Conservation (phyloP, 179 eudicot genomes). For the Pouteria campechiana region DNA sequence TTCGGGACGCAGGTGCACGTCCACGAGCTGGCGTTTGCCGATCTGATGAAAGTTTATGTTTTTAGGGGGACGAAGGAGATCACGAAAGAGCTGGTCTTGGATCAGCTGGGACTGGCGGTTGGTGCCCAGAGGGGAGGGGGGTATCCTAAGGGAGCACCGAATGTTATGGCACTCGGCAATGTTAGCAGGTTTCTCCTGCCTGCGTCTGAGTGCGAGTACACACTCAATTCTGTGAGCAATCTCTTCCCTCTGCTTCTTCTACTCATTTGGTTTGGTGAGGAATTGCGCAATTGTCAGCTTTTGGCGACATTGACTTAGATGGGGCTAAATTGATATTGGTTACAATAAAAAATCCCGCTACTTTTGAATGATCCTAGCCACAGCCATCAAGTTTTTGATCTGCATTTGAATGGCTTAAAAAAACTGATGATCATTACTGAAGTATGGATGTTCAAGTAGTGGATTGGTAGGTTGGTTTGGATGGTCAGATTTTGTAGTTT, state of each 20-base stretch:
- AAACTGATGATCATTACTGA: too few relatives aligned
- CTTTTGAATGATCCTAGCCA: too few relatives aligned
- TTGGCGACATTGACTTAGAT: too few relatives aligned
- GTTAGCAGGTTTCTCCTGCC: slow-evolving; percentile 73
- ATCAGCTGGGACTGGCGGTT: slow-evolving; percentile 68
- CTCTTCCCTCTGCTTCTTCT: background rate
- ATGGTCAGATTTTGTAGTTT: too few relatives aligned
- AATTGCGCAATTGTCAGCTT: too few relatives aligned
- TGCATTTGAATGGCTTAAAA: too few relatives aligned
- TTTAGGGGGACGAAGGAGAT: slow-evolving; percentile 77
- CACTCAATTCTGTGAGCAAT: slow-evolving; percentile 51
- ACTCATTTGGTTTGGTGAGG: background rate
- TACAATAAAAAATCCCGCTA: too few relatives aligned
- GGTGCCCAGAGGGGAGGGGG: slow-evolving; percentile 31
- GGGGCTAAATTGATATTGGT: too few relatives aligned
- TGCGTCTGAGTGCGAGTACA: slow-evolving; percentile 81
- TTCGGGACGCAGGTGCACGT: slow-evolving; percentile 95
- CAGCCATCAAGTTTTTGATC: too few relatives aligned
- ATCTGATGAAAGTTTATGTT: slow-evolving; percentile 76
- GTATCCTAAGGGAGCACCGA: slow-evolving; percentile 24
- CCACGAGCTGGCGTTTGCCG: slow-evolving; percentile 79
- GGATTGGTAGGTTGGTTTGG: too few relatives aligned
- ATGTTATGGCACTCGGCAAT: slow-evolving; percentile 22
- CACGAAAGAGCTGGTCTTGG: slow-evolving; percentile 78
- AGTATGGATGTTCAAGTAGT: too few relatives aligned